Percentiles rank a stretch among this genome's conserved stretches.
Evolutionary conservation across 1,284 basidiomycete genomes (phyloP).

Genomic region (Cryptococcus hybrid): DNA sequence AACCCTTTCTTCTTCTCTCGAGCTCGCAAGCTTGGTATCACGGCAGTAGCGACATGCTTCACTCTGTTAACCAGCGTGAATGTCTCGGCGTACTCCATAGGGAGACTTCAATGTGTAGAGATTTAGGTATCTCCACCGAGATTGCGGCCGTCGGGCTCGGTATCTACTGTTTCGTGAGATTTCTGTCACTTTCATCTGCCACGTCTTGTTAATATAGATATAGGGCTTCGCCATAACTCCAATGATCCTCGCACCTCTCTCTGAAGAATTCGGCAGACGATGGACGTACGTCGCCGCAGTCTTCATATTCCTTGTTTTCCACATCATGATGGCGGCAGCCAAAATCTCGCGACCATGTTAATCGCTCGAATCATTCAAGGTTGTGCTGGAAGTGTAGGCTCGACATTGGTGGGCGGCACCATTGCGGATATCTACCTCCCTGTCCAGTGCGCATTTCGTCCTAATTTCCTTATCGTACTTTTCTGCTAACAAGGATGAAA

Average conservation of each 20-base stretch:
- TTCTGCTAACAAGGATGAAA: background rate
- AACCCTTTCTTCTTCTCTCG: constrained; percentile 60
- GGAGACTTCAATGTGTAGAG: constrained; percentile 62
- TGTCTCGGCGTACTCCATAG: constrained; percentile 60
- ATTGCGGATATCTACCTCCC: constrained; percentile 68
- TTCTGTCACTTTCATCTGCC: background rate
- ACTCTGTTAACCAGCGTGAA: constrained; percentile 60
- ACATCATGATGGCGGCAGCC: constrained; percentile 60
- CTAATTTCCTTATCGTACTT: background rate
- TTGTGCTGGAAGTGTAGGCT: constrained; percentile 60
- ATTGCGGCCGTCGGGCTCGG: constrained; percentile 63
- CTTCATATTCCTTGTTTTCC: constrained; percentile 61
- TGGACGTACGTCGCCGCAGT: constrained; percentile 64
- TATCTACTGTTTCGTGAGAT: constrained; percentile 55
- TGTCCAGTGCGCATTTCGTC: constrained; percentile 54
- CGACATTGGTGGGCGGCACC: constrained; percentile 75
- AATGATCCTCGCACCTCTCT: constrained; percentile 67
- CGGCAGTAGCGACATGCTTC: constrained; percentile 59
- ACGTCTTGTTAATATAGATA: background rate
- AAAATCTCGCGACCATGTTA: constrained; percentile 69
- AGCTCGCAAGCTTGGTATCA: constrained; percentile 61
- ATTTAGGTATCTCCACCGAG: constrained; percentile 60
- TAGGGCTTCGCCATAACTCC: constrained; percentile 70
- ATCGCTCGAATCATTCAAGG: constrained; percentile 67
- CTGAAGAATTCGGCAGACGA: constrained; percentile 72